Evolutionary conservation across 78 protist species (phyloP).

Genomic region (Blattamonas nauphoetae): DNA sequence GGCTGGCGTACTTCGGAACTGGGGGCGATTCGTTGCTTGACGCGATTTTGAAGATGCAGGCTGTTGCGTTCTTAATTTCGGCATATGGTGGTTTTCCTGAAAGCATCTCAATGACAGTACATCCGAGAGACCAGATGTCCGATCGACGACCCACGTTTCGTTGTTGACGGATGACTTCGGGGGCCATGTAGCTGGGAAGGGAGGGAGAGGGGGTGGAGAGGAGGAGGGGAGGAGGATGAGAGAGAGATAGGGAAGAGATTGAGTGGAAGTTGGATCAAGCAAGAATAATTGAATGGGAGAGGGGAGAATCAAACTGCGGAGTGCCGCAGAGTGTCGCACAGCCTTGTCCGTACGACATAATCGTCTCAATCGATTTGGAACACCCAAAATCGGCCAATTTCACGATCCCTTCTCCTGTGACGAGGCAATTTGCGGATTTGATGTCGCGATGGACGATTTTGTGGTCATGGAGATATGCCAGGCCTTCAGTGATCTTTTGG

Average conservation of each 20-base stretch:
- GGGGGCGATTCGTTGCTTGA: background rate
- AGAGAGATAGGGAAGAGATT: background rate
- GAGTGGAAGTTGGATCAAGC: background rate
- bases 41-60: slow-evolving; percentile 14
- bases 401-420: slow-evolving; percentile 6
- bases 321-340: slow-evolving; percentile 11
- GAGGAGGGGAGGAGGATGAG: background rate
- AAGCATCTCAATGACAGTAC: slow-evolving; percentile 6
- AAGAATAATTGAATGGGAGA: background rate
- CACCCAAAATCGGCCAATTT: slow-evolving; percentile 8
- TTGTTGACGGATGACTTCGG: slow-evolving; percentile 7
- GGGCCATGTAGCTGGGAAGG: slow-evolving; percentile 11
- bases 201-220: background rate
- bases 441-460: slow-evolving; percentile 10
- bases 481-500: background rate
- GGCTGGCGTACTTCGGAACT: background rate
- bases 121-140: slow-evolving; percentile 6
- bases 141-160: slow-evolving; percentile 3
- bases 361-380: background rate
- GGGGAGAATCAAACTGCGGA: background rate
- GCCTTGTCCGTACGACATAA: slow-evolving; percentile 6
- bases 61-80: slow-evolving; percentile 8
- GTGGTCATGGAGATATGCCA: background rate
- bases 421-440: slow-evolving; percentile 14
- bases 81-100: background rate